phyloP scores from a whole-genome alignment of 257 asterid genomes.

The Lavandula angustifolia region DNA sequence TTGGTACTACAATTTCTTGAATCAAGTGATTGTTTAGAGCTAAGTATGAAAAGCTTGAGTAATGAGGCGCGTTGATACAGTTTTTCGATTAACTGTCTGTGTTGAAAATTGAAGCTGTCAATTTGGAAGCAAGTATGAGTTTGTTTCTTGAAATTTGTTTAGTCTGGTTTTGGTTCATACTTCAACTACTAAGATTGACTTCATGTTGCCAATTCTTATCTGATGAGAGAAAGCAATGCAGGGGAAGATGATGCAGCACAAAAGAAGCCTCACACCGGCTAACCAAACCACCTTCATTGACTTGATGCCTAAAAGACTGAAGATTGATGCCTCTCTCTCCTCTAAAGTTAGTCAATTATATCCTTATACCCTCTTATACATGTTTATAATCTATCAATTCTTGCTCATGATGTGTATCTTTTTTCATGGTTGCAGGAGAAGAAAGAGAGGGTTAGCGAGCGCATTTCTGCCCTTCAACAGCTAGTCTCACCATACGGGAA shows the following conservation, averaged over 20 bases:
- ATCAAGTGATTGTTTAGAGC: no score
- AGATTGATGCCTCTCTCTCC: conserved; percentile 59
- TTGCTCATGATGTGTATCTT: neutral
- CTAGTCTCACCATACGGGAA: conserved; percentile 95
- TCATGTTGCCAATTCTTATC: neutral
- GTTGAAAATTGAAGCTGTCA: no score
- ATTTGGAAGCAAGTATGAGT: no score
- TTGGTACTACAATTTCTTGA: no score
- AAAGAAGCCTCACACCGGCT: conserved; percentile 56
- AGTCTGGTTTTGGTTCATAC: neutral
- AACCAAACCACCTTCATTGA: conserved; percentile 58
- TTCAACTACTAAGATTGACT: neutral
- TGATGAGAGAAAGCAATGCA: conserved; percentile 27
- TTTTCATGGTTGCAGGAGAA: conserved; percentile 53
- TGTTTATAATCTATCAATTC: neutral
- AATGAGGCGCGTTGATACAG: no score
- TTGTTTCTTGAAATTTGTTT: no score
- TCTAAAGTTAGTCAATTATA: conserved; percentile 82
- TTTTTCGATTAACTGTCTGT: no score
- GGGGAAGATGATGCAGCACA: conserved; percentile 81
- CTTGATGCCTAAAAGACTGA: conserved; percentile 64
- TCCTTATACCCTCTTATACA: no score
- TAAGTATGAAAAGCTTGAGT: no score
- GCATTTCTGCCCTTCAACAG: conserved; percentile 84
- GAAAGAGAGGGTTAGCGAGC: conserved; percentile 82